These are phyloP conservation scores for Citrus sp. DNA, from an alignment of 345 rosid species.

Conservation along the genomic window DNA sequence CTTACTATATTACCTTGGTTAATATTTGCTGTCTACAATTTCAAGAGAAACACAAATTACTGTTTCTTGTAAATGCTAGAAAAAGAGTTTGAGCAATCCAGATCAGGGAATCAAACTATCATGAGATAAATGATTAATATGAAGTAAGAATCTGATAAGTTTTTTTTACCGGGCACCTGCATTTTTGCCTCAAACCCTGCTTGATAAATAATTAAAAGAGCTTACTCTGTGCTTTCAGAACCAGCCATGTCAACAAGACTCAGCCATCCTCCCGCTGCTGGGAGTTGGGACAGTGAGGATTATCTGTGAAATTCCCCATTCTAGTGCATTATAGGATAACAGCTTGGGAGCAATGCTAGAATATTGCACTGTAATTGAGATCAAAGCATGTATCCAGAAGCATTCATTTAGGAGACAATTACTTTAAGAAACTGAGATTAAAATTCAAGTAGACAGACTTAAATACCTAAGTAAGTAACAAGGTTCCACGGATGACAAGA, in stretches of 20 bases:
- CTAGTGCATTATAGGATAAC: no score
- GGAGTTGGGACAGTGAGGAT: constrained; percentile 86
- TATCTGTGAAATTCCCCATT: constrained; percentile 37
- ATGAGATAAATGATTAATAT: neutral
- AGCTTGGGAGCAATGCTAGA: no score
- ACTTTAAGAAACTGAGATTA: no score
- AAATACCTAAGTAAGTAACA: no score
- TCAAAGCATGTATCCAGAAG: no score
- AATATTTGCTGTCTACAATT: constrained; percentile 93
- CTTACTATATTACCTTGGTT: constrained; percentile 82
- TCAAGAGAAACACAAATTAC: no score
- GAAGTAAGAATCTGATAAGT: neutral
- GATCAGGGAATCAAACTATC: neutral
- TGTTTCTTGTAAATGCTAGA: no score
- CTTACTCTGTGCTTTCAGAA: constrained; percentile 95
- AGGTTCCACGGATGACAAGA: no score
- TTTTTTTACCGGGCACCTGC: constrained; percentile 50
- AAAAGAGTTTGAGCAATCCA: neutral
- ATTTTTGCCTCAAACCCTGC: constrained; percentile 88
- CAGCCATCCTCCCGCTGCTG: constrained; percentile 68
- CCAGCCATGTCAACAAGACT: constrained; percentile 99
- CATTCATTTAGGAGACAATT: no score
- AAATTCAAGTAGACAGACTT: no score
- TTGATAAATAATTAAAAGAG: constrained; percentile 33
- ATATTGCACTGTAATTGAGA: no score